Percentiles rank a stretch among this genome's conserved stretches.
Evolutionary conservation across 148 eudicot species (phyloP).

Genomic region (Dianthus caryophyllus): DNA sequence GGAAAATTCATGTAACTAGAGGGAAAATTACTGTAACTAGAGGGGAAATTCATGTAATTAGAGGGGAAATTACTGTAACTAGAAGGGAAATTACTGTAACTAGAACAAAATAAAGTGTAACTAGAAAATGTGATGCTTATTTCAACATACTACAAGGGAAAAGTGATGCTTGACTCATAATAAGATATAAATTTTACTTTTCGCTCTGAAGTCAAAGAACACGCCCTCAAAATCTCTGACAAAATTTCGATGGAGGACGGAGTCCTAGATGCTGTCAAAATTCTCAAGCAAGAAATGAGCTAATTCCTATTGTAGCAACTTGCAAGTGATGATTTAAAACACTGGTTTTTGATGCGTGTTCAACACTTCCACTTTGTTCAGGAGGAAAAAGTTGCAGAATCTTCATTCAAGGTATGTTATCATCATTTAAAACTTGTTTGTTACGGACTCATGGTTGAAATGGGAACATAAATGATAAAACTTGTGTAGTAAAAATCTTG

Average conservation of each 20-base stretch:
- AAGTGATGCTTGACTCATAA: too few species aligned
- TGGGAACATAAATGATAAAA: neutral
- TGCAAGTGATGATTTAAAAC: neutral
- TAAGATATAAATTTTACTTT: slow-evolving; percentile 55
- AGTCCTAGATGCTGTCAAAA: slow-evolving; percentile 45
- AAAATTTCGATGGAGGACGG: slow-evolving; percentile 65
- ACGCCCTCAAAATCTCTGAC: slow-evolving; percentile 50
- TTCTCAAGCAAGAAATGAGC: slow-evolving; percentile 42
- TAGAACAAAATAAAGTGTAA: too few species aligned
- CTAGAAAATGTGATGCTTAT: too few species aligned
- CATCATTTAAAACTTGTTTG: too few species aligned
- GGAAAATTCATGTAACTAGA: too few species aligned
- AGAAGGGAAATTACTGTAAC: too few species aligned
- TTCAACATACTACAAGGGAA: too few species aligned
- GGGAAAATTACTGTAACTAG: too few species aligned
- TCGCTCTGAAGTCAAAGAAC: slow-evolving; percentile 49
- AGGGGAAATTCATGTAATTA: too few species aligned
- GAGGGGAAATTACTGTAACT: too few species aligned
- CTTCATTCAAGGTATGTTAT: neutral
- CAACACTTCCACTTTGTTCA: neutral
- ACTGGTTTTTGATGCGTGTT: neutral
- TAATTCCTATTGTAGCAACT: slow-evolving; percentile 12
- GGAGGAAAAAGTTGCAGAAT: neutral
- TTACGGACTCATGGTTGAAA: neutral
- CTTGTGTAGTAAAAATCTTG: neutral